Evolutionary conservation across 176 grass and related monocot species (phyloP).

Genomic region (Coix lacrymajobi): DNA sequence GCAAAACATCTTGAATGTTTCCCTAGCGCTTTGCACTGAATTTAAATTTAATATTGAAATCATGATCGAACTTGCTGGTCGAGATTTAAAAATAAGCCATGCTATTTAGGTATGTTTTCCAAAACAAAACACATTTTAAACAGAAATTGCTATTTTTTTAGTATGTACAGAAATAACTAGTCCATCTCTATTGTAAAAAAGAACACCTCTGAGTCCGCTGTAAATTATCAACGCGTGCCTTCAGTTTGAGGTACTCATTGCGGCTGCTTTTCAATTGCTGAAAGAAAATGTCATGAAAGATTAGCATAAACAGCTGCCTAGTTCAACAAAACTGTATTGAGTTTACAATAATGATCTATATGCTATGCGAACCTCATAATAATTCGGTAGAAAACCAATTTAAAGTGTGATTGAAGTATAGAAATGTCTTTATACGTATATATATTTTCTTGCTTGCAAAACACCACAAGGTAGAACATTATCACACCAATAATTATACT

Average conservation of each 20-base stretch:
- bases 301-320: not conserved
- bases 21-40: not conserved
- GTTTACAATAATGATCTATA: not conserved
- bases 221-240: slow-evolving; percentile 58
- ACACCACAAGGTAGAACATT: not conserved
- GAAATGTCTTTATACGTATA: too few species aligned
- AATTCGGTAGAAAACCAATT: not conserved
- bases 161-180: not conserved
- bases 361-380: not conserved
- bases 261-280: slow-evolving; percentile 59
- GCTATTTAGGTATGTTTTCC: not conserved
- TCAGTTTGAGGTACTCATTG: slow-evolving; percentile 77
- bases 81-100: not conserved
- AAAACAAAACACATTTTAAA: not conserved
- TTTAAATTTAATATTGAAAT: not conserved
- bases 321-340: not conserved
- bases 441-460: not conserved
- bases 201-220: slow-evolving; percentile 62
- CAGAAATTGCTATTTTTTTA: not conserved
- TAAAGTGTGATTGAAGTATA: not conserved
- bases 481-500: not conserved
- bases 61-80: not conserved
- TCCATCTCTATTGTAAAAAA: not conserved
- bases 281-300: not conserved
- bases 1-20: not conserved